Base-by-base conservation (phyloP, 2,329 filamentous ascomycete species). In the Nothopassalora personata region DNA sequence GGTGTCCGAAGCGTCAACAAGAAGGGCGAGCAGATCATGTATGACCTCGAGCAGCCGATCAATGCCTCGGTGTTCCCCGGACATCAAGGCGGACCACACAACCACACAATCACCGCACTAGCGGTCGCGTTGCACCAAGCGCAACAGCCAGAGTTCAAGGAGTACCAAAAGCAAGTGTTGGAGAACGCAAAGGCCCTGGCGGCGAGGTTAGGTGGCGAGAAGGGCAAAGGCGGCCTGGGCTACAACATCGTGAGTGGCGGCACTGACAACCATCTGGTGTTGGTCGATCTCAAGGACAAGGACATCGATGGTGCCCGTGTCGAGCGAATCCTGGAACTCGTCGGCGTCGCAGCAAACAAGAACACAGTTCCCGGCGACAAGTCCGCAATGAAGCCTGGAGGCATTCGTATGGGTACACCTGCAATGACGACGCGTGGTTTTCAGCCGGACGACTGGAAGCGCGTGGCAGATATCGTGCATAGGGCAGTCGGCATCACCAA, bases 301-400 rank as follows among this genome's bases (percentile, higher is more conserved):
- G 82, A 83, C 59, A 86, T 99, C 61, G 94, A 99, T 71, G 93
- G 93, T 68, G 93, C 94, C 57, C 91, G 94, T 76, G 89, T 97
- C 46, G 94, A 99, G 84, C 88, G 90, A 58, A 87, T 99, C 59
- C 86, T 99, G 18, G 94, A 99, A 82, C 89, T 95, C 75, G 94
- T 97, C 77, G 96, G 96, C 81, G 95, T 97, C 54, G 94, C 94
- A n/a, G 89, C 90, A 73, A 99, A 99, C 83, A 99, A 99, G 83
- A 99, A 99, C 80, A 97, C 94, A 7, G 93, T 97, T 0, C 94
- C 94, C 1, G 94, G 93, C 47, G 94, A 99, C 77, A 90, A 88
- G 73, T 96, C 91, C 0, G 94, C 94, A 1, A 84, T 99, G 71
- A 90, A 93, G 64, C 94, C 94, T 13, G 93, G 93, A 66, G 94